Evolutionary conservation across 2,329 filamentous ascomycete genomes (phyloP), one percentile per base, ranked within the genome.

Genomic region (Leptodontidium sp.): DNA sequence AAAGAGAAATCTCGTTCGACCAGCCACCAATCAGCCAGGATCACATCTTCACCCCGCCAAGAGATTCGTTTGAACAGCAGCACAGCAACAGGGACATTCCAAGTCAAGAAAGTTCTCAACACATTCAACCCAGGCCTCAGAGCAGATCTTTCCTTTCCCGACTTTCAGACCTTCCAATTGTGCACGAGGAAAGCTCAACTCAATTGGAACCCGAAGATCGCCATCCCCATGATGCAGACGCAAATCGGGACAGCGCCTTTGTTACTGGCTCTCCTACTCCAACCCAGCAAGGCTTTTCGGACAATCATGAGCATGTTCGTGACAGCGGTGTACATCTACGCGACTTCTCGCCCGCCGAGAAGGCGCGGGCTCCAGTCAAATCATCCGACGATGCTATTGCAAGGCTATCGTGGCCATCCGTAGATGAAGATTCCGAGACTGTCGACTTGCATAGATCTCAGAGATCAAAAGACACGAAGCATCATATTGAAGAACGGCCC

Each of bases 291-390:
- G 69, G 70, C 3, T 76, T 75, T 61, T 35, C 71, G 32, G 71
- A 75, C 35, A 50, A 70, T 40, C 72, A 76, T 66, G 75, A 77
- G 52, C 70, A 73, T 53, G 65, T 76, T 64, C 73, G 76, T 53
- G 87, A 90, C 74, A 89, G 87, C 77, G 87, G 85, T 32, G 83
- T 88, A 38, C 84, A 88, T 72, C 79, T 87, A 53, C 83, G 82
- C 26, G 85, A 87, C 50, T 81, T 79, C 32, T 76, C 76, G 5
- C 76, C 77, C 43, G 80, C 71, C 55, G 69, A 72, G 70, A 74
- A 72, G 71, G 65, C 69, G 66, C 66, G 76, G 73, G 67, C 73
- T 61, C 75, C 73, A 61, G 64, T 74, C 64, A 69, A 76, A 63
- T 75, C 76, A 67, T 66, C 74, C 70, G 75, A 80, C 77, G 76